These are phyloP conservation scores for Aspergillus intermedius DNA, from an alignment of 2,329 filamentous ascomycete genomes.

Conservation along the genomic window DNA sequence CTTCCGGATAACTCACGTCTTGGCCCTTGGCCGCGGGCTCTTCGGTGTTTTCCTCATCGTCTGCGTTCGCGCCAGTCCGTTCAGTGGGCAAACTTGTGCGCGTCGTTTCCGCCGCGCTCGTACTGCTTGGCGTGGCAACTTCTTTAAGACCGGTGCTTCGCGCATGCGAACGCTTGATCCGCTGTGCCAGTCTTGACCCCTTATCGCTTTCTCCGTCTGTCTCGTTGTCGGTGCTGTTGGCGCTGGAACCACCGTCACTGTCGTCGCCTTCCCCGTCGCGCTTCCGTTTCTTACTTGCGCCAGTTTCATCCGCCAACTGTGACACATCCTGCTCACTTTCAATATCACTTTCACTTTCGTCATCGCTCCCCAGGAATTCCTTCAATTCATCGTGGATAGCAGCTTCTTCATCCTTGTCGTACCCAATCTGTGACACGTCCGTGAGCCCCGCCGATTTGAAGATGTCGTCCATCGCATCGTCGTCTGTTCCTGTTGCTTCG, in stretches of 20 bases:
- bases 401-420: constrained; percentile 58
- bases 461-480: constrained; percentile 42
- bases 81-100: constrained; percentile 9
- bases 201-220: constrained; percentile 30
- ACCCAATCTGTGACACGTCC: constrained; percentile 47
- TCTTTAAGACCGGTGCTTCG: constrained; percentile 33
- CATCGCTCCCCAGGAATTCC: constrained; percentile 57
- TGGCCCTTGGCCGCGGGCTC: constrained; percentile 22
- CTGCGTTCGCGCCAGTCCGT: constrained; percentile 21
- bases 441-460: constrained; percentile 46
- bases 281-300: constrained; percentile 32
- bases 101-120: constrained; percentile 6
- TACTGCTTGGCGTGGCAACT: constrained; percentile 25
- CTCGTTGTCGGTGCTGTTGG: constrained; percentile 28
- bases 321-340: constrained; percentile 46
- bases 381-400: constrained; percentile 65
- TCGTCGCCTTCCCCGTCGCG: constrained; percentile 19
- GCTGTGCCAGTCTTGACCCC: constrained; percentile 32
- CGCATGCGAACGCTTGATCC: constrained; percentile 37
- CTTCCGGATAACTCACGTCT: constrained; percentile 20
- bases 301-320: constrained; percentile 13
- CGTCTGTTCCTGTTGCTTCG: constrained; percentile 43
- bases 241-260: constrained; percentile 15
- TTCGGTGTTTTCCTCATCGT: constrained; percentile 21
- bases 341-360: constrained; percentile 46